Conservation (phyloP, 2,329 filamentous ascomycete genomes). For the Cordyceps javanica region DNA sequence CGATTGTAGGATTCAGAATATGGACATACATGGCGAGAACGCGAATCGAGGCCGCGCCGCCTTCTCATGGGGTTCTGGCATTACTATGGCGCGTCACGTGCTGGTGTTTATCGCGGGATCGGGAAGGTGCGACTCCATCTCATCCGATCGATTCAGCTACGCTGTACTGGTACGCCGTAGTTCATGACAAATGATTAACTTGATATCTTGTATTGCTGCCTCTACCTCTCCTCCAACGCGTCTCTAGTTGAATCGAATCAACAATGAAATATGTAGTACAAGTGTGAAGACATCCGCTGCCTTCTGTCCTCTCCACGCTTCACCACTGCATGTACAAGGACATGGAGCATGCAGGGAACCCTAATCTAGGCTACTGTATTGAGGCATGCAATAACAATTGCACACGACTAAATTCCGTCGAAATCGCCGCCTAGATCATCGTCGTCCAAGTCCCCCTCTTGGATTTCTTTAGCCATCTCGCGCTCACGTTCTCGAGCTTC, state of each 20-base stretch:
- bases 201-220: slow-evolving; percentile 2
- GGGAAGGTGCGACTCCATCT: slow-evolving; percentile 1
- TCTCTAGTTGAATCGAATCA: slow-evolving; percentile 4
- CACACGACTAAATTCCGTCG: slow-evolving; percentile 71
- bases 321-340: background rate
- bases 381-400: background rate
- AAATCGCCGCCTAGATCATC: slow-evolving; percentile 95
- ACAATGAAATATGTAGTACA: slow-evolving; percentile 8
- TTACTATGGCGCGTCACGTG: slow-evolving; percentile 7
- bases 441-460: slow-evolving; percentile 93
- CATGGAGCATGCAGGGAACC: background rate
- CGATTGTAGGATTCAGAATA: background rate
- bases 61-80: background rate
- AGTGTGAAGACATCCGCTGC: background rate
- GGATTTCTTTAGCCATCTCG: slow-evolving; percentile 97
- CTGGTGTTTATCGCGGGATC: background rate
- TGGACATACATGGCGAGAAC: background rate
- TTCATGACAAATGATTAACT: background rate
- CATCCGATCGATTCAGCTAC: background rate
- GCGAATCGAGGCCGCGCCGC: slow-evolving; percentile 1
- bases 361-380: background rate
- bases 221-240: background rate
- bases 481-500: slow-evolving; percentile 95
- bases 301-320: background rate
- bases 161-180: background rate